Evolutionary conservation across 768 basidiomycete species (phyloP).

Genomic region (Mycena capillaripes): DNA sequence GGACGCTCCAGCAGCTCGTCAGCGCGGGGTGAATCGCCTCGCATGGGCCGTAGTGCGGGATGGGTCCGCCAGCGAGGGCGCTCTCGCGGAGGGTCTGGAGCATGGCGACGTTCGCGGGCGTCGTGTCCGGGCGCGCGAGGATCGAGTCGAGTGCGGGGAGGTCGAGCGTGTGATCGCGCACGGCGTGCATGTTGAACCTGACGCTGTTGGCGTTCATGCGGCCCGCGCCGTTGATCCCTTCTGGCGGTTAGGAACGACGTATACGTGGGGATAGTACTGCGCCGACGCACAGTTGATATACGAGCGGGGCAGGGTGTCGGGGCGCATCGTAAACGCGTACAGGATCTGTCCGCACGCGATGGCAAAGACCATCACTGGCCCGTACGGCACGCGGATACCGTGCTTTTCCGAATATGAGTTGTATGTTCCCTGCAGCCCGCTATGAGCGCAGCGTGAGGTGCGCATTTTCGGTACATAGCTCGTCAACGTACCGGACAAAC

Average conservation of each 20-base stretch:
- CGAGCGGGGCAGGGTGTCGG: conserved; percentile 70
- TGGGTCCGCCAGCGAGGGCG: conserved; percentile 51
- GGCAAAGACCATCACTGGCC: conserved; percentile 31
- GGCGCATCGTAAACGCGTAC: conserved; percentile 33
- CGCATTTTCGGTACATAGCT: not conserved
- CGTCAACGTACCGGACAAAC: conserved; percentile 81
- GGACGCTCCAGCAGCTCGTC: conserved; percentile 71
- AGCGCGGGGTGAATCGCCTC: conserved; percentile 82
- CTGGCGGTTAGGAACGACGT: not conserved
- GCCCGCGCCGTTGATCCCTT: conserved; percentile 76
- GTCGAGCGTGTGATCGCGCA: conserved; percentile 70
- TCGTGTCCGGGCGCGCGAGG: conserved; percentile 64
- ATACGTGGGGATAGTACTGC: too few species aligned
- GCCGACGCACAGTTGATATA: conserved; percentile 60
- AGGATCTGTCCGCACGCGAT: conserved; percentile 34
- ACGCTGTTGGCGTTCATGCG: conserved; percentile 73
- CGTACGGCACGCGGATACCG: conserved; percentile 32
- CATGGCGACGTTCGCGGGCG: conserved; percentile 61
- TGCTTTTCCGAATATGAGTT: conserved; percentile 62
- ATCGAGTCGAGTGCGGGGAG: conserved; percentile 69
- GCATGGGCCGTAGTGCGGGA: conserved; percentile 73
- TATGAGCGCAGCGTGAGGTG: conserved; percentile 40
- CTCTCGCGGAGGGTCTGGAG: conserved; percentile 59
- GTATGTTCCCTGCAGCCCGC: conserved; percentile 79
- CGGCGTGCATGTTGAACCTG: conserved; percentile 71